phyloP scores from a whole-genome alignment of 768 basidiomycete species.

The Mycena galericulata region DNA sequence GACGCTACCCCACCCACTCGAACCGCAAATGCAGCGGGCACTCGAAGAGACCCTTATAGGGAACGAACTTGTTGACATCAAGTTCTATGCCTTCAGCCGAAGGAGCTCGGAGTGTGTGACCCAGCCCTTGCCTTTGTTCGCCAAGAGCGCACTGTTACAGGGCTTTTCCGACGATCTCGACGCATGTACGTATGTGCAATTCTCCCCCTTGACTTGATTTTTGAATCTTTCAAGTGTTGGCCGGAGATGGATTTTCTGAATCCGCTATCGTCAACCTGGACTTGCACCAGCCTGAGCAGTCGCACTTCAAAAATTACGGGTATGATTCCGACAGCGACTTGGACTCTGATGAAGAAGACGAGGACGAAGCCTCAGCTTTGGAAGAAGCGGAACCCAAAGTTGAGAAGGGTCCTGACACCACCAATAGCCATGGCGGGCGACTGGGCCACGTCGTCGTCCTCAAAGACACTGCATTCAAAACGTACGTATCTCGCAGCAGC shows the following conservation, averaged over 20 bases:
- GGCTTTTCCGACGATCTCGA: slow-evolving; percentile 34
- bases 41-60: slow-evolving; percentile 31
- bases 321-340: slow-evolving; percentile 40
- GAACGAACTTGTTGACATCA: slow-evolving; percentile 31
- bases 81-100: slow-evolving; percentile 37
- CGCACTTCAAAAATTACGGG: slow-evolving; percentile 19
- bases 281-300: slow-evolving; percentile 6
- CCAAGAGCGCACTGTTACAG: slow-evolving; percentile 30
- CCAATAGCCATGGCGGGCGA: background rate
- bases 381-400: background rate
- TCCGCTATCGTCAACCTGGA: slow-evolving; percentile 10
- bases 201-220: background rate
- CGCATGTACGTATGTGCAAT: slow-evolving; percentile 13
- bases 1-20: background rate
- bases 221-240: slow-evolving; percentile 24
- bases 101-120: slow-evolving; percentile 12
- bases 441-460: slow-evolving; percentile 28
- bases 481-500: slow-evolving; percentile 21
- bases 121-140: slow-evolving; percentile 34
- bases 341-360: slow-evolving; percentile 12
- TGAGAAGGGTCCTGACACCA: background rate
- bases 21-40: slow-evolving; percentile 16
- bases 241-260: slow-evolving; percentile 22
- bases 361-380: background rate
- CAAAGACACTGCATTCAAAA: slow-evolving; percentile 35